A percentile compares a stretch with the other conserved stretches of the same genome.
Evolutionary conservation across 192 early-diverging fungal species (phyloP).

Genomic region (Entomortierella lignicola): DNA sequence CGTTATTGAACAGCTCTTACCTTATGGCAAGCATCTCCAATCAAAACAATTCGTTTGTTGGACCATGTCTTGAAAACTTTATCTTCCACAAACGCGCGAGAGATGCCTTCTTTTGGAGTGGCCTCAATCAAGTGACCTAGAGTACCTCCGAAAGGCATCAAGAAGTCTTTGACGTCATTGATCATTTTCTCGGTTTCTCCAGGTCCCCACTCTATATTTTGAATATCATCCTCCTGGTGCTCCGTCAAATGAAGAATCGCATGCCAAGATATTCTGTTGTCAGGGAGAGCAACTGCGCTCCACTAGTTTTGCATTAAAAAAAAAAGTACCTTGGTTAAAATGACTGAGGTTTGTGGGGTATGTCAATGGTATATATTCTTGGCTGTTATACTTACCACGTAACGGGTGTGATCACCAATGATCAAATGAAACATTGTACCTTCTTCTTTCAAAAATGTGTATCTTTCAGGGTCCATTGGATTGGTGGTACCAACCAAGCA

Average conservation of each 20-base stretch:
- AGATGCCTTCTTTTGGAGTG: slow-evolving; percentile 4
- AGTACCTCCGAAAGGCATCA: slow-evolving; percentile 2
- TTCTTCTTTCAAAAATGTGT: neutral
- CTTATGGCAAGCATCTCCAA: slow-evolving; percentile 21
- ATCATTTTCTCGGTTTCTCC: slow-evolving; percentile 10
- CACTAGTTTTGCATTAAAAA: slow-evolving; percentile 17
- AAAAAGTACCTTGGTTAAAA: too few species aligned
- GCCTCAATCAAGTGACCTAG: slow-evolving; percentile 18
- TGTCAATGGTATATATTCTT: neutral
- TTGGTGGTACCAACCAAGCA: slow-evolving; percentile 16
- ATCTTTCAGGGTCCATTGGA: slow-evolving; percentile 12
- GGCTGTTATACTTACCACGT: neutral
- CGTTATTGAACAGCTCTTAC: neutral
- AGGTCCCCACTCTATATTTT: slow-evolving; percentile 23
- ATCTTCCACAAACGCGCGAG: slow-evolving; percentile 10
- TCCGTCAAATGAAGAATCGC: slow-evolving; percentile 3
- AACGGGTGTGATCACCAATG: neutral
- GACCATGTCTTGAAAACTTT: slow-evolving; percentile 14
- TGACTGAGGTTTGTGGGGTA: too few species aligned
- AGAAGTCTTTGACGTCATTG: slow-evolving; percentile 9
- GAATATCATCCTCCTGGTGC: slow-evolving; percentile 5
- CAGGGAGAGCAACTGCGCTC: slow-evolving; percentile 14
- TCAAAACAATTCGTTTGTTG: neutral
- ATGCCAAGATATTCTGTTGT: slow-evolving; percentile 24
- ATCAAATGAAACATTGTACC: neutral